A percentile compares a stretch with the other conserved stretches of the same genome.
Evolutionary conservation across 2,329 filamentous ascomycete species (phyloP).

Genomic region (Colletotrichum tropicicola): DNA sequence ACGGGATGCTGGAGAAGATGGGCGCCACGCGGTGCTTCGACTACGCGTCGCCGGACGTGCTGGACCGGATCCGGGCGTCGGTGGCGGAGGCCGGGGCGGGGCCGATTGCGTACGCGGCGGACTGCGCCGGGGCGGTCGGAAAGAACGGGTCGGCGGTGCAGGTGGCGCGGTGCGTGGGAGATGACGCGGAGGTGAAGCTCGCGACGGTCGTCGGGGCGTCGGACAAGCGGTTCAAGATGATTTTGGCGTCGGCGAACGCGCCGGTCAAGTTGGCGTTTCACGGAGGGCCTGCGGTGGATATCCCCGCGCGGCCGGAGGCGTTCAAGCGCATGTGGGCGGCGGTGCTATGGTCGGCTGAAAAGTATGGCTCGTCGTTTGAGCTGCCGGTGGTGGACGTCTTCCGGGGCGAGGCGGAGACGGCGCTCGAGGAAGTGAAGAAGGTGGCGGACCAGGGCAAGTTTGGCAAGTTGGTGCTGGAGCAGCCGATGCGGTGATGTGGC

Average conservation of each 20-base stretch:
- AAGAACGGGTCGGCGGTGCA: neutral
- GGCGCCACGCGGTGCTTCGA: constrained; percentile 47
- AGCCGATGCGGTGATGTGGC: neutral
- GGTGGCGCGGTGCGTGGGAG: constrained; percentile 8
- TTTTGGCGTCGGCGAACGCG: neutral
- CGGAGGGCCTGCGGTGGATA: neutral
- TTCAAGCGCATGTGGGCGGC: constrained; percentile 3
- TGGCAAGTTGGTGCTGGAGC: constrained; percentile 11
- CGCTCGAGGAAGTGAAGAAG: constrained; percentile 4
- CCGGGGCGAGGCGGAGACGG: neutral
- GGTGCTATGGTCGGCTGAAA: neutral
- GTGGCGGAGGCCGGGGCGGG: neutral
- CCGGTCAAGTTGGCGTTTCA: neutral
- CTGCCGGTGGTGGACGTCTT: constrained; percentile 9
- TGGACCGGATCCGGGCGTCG: neutral
- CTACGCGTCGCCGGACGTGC: constrained; percentile 33
- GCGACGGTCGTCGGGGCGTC: neutral
- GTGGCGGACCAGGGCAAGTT: constrained; percentile 2
- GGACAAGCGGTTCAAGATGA: neutral
- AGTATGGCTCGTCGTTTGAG: neutral
- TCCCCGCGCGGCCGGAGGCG: constrained; percentile 2
- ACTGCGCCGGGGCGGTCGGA: neutral
- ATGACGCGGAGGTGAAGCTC: neutral
- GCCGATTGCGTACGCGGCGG: constrained; percentile 16
- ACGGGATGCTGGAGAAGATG: constrained; percentile 39